Evolutionary conservation across 192 early-diverging fungal species (phyloP), one percentile per base, ranked within the genome.

Genomic region (Coemansia sp.): DNA sequence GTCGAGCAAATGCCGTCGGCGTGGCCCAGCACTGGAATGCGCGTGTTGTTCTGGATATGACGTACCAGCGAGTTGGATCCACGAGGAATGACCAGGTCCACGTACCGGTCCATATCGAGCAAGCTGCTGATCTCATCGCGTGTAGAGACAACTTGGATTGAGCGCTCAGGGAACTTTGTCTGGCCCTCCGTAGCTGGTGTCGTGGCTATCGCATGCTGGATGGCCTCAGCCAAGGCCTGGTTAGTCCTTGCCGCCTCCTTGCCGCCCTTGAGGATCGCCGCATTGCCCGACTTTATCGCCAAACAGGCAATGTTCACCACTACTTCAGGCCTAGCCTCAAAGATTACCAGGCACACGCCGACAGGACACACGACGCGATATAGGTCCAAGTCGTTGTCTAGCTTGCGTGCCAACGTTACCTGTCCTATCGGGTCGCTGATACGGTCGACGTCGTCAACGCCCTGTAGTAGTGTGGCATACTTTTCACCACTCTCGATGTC

Each of bases 11-110:
- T 78, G 24, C 98, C 98, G 82, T 99, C 98, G 36, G 98, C 98
- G 73, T 99, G 98, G 51, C 98, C 98, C 33, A 99, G 87, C n/a
- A 99, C 98, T 31, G 98, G 98, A 68, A 99, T 99, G 61, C 97
- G 93, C 16, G 97, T 98, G 76, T 91, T 91, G 62, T 91, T 91
- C 76, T 97, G 93, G 59, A 99, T 94, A 76, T 95, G 89, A 40
- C 91, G 89, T 47, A 99, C 96, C 54, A 99, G 85, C 57, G 89
- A 85, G 70, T 96, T 97, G 63, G 92, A 94, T 18, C 98, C 98
- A 49, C 98, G 85, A 3, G 98, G 98, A 74, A 99, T 93, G 15
- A 97, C 96, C 71, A 99, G 68, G 76, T 99, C 98, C 63, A 99
- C 95, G 71, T 95, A 97, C 62, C 87, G 77, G 80, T 98, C 98